Conservation (phyloP, 768 basidiomycete species). For the Trametes gibbosa region DNA sequence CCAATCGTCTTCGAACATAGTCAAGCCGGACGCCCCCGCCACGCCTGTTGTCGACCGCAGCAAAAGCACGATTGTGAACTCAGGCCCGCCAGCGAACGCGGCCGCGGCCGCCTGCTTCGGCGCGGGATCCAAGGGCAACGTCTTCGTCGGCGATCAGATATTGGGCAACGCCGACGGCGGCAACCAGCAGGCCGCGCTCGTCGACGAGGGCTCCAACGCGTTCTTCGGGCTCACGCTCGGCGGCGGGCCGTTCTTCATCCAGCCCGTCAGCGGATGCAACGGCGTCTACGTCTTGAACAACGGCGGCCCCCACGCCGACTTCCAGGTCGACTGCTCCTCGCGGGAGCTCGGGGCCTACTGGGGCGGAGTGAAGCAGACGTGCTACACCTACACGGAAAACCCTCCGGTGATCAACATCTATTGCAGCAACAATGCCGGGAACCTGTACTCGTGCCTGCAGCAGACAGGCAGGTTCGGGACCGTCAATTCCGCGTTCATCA, state of each 20-base stretch:
- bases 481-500: background rate
- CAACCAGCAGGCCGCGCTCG: background rate
- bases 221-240: conserved; percentile 5
- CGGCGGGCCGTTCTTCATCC: background rate
- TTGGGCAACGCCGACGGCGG: background rate
- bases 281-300: background rate
- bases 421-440: conserved; percentile 1
- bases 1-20: background rate
- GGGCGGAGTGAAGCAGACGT: conserved; percentile 5
- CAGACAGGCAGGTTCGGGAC: background rate
- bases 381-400: background rate
- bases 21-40: background rate
- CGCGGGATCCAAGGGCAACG: conserved; percentile 3
- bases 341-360: conserved; percentile 5
- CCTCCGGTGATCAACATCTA: background rate
- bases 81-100: background rate
- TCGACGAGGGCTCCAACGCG: conserved; percentile 5
- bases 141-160: background rate
- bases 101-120: conserved; percentile 3
- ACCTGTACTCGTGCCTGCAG: conserved; percentile 8
- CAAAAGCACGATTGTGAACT: background rate
- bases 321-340: conserved; percentile 6
- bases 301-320: background rate
- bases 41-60: background rate
- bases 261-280: background rate